These are phyloP conservation scores for Dactylellina parvicollis DNA, from an alignment of 2,329 filamentous ascomycete species.

Conservation along the genomic window DNA sequence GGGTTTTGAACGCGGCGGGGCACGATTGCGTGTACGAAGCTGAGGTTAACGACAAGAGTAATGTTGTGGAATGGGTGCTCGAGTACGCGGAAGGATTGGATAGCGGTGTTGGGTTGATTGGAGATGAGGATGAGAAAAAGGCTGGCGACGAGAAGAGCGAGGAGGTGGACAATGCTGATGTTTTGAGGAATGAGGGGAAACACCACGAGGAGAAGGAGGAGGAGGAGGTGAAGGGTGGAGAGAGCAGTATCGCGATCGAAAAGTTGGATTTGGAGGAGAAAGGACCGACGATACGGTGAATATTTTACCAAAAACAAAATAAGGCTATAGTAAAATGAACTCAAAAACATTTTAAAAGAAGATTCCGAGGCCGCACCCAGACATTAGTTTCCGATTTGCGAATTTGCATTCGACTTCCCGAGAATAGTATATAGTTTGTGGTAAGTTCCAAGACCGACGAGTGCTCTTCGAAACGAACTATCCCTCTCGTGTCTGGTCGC, in stretches of 20 bases:
- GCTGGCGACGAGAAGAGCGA: conserved; percentile 1
- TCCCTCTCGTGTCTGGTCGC: too few relatives aligned
- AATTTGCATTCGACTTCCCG: too few relatives aligned
- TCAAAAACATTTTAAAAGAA: conserved; percentile 35
- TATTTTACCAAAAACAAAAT: background rate
- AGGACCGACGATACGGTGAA: conserved; percentile 40
- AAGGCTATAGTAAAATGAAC: conserved; percentile 2
- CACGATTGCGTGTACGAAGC: conserved; percentile 82
- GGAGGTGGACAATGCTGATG: conserved; percentile 28
- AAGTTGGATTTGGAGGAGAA: conserved; percentile 29
- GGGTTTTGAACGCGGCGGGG: conserved; percentile 81
- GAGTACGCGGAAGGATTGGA: conserved; percentile 62
- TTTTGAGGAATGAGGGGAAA: conserved; percentile 44
- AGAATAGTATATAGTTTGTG: too few relatives aligned
- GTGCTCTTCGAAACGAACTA: too few relatives aligned
- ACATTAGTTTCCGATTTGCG: too few relatives aligned
- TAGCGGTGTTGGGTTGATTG: conserved; percentile 56
- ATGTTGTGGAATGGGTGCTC: conserved; percentile 69
- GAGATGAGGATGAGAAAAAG: conserved; percentile 25
- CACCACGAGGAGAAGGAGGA: conserved; percentile 11
- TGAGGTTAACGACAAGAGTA: conserved; percentile 73
- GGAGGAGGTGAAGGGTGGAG: background rate
- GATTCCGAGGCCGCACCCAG: too few relatives aligned
- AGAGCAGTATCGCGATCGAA: conserved; percentile 19
- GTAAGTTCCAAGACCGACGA: too few relatives aligned